phyloP scores from a whole-genome alignment of 1,284 basidiomycete genomes.

The Microstroma glucosiphilum region DNA sequence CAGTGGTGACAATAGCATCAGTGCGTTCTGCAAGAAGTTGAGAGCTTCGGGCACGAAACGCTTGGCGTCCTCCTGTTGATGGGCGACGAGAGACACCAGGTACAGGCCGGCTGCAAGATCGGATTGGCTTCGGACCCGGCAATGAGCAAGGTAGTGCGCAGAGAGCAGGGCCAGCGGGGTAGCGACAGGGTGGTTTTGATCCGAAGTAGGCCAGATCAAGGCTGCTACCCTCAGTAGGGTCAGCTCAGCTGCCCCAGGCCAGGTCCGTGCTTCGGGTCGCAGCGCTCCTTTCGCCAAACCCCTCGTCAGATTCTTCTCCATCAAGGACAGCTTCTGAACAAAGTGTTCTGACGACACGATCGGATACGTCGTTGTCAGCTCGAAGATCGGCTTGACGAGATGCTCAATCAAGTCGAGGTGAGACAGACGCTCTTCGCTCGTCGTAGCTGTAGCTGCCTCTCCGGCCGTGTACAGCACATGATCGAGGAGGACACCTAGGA shows the following conservation, averaged over 20 bases:
- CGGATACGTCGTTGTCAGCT: constrained; percentile 75
- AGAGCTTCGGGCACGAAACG: constrained; percentile 82
- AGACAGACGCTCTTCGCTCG: constrained; percentile 10
- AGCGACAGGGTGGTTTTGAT: constrained; percentile 81
- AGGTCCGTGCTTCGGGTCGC: constrained; percentile 66
- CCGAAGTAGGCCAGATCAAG: constrained; percentile 84
- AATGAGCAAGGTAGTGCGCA: constrained; percentile 81
- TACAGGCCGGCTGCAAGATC: constrained; percentile 84
- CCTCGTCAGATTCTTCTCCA: constrained; percentile 88
- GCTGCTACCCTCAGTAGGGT: constrained; percentile 74
- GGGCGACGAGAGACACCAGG: constrained; percentile 69
- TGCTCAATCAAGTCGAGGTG: constrained; percentile 60
- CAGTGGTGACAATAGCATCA: constrained; percentile 64
- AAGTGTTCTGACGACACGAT: constrained; percentile 72
- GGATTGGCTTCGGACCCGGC: constrained; percentile 65
- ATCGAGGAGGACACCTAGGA: constrained; percentile 78
- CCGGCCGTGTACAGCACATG: constrained; percentile 64
- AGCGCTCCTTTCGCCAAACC: constrained; percentile 72
- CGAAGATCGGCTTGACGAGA: constrained; percentile 73
- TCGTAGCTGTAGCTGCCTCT: constrained; percentile 24
- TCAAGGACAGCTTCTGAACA: constrained; percentile 73
- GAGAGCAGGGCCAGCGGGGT: constrained; percentile 81
- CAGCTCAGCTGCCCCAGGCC: constrained; percentile 79
- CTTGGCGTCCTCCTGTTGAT: constrained; percentile 74
- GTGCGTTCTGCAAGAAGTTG: constrained; percentile 69